Conservation (phyloP, 768 basidiomycete genomes). For the Asterophora parasitica region DNA sequence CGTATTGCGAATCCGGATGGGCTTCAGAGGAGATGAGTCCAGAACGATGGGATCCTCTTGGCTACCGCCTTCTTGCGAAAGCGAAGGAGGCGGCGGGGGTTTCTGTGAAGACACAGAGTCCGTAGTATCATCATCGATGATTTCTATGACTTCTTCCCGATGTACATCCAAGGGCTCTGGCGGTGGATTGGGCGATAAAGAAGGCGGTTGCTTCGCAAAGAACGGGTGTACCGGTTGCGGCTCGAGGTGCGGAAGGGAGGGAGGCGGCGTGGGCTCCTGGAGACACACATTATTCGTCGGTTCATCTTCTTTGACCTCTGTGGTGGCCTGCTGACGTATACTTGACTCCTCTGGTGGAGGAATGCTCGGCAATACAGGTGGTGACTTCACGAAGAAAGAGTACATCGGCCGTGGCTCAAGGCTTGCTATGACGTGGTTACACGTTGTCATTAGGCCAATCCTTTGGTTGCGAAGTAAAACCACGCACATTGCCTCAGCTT, state of each 20-base stretch:
- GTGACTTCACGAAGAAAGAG: constrained; percentile 16
- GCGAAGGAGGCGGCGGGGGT: background rate
- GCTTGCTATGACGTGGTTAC: constrained; percentile 3
- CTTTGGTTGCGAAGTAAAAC: no score
- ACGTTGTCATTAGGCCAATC: background rate
- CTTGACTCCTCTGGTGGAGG: no score
- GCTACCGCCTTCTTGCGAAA: constrained; percentile 22
- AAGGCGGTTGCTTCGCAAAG: no score
- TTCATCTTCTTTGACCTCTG: constrained; percentile 12
- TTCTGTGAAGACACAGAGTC: background rate
- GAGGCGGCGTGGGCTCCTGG: background rate
- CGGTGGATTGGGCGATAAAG: background rate
- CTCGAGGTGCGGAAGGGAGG: background rate
- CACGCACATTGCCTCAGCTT: constrained; percentile 10
- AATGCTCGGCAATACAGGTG: background rate
- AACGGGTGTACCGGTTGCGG: no score
- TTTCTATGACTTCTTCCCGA: constrained; percentile 7
- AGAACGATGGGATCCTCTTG: constrained; percentile 41
- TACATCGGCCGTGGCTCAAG: constrained; percentile 15
- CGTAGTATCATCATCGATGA: constrained; percentile 6
- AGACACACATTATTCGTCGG: background rate
- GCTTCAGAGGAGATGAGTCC: constrained; percentile 36
- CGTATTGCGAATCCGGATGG: constrained; percentile 7
- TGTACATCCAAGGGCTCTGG: background rate
- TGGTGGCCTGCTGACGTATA: background rate